Evolutionary conservation across 345 rosid species (phyloP).

Genomic region (Eucalyptus tenuipes): DNA sequence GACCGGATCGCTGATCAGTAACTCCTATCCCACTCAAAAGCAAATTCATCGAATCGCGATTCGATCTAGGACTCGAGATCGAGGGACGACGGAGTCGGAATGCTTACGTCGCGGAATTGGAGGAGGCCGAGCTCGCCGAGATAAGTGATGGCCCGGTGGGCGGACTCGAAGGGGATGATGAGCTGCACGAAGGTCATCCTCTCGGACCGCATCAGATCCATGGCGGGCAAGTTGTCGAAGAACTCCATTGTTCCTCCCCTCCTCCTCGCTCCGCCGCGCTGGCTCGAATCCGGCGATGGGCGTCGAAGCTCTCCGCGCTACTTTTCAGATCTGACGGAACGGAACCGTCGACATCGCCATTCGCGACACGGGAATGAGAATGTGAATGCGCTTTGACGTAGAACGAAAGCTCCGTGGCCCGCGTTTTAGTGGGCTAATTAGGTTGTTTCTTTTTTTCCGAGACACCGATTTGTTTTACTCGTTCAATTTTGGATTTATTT

Average conservation of each 20-base stretch:
- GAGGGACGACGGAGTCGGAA: neutral
- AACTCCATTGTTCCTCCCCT: slow-evolving; percentile 24
- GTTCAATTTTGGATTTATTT: neutral
- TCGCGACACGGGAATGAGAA: neutral
- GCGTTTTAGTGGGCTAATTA: neutral
- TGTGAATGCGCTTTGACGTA: neutral
- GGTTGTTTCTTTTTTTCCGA: neutral
- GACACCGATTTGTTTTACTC: neutral
- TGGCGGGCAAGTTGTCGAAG: slow-evolving; percentile 59
- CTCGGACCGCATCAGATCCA: slow-evolving; percentile 99
- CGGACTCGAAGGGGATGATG: slow-evolving; percentile 85
- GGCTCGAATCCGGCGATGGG: neutral
- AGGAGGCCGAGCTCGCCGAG: slow-evolving; percentile 39
- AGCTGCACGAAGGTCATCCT: slow-evolving; percentile 92
- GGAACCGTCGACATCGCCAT: neutral
- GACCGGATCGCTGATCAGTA: neutral
- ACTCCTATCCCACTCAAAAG: neutral
- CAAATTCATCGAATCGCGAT: neutral
- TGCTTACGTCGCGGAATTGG: slow-evolving; percentile 33
- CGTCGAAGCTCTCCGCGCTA: neutral
- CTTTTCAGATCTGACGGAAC: neutral
- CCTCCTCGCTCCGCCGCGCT: neutral
- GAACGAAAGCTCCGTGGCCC: neutral
- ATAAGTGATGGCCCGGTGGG: slow-evolving; percentile 63
- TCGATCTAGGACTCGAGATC: neutral